Percentiles rank a stretch among this genome's conserved stretches.
Evolutionary conservation across 139 green algal species (phyloP).

Genomic region (Chlorella vulgaris): DNA sequence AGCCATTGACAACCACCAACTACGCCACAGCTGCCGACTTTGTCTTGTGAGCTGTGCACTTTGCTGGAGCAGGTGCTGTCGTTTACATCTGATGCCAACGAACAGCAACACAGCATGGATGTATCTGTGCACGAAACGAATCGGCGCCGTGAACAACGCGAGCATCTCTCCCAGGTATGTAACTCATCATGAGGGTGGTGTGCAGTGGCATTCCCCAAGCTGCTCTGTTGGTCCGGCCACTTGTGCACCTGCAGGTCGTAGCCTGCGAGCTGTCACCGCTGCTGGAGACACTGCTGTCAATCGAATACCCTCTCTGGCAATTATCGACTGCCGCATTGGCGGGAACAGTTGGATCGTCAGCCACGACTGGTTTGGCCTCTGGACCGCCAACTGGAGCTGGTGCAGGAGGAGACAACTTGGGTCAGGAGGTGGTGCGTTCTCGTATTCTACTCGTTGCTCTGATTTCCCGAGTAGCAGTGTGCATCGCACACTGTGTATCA

Average conservation of each 20-base stretch:
- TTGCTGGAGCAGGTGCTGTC: background rate
- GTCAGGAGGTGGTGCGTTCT: background rate
- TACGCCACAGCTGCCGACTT: background rate
- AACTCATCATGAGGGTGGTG: background rate
- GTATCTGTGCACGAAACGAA: conserved; percentile 2
- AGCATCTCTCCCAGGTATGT: conserved; percentile 1
- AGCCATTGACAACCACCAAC: background rate
- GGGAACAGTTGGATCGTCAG: background rate
- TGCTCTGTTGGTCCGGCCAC: background rate
- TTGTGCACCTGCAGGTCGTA: background rate
- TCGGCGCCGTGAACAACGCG: background rate
- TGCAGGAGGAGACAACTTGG: background rate
- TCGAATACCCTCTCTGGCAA: background rate
- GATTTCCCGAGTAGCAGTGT: background rate
- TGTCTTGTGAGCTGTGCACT: no score
- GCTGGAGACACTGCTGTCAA: background rate
- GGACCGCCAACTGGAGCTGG: background rate
- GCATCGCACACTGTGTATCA: no score
- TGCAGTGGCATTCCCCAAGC: background rate
- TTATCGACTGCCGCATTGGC: background rate
- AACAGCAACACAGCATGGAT: background rate
- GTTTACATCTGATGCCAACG: background rate
- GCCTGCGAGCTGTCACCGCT: background rate
- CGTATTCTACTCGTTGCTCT: background rate
- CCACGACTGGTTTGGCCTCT: no score